Conservation (phyloP, 169 alveolate species). For the Eimeria zaria region DNA sequence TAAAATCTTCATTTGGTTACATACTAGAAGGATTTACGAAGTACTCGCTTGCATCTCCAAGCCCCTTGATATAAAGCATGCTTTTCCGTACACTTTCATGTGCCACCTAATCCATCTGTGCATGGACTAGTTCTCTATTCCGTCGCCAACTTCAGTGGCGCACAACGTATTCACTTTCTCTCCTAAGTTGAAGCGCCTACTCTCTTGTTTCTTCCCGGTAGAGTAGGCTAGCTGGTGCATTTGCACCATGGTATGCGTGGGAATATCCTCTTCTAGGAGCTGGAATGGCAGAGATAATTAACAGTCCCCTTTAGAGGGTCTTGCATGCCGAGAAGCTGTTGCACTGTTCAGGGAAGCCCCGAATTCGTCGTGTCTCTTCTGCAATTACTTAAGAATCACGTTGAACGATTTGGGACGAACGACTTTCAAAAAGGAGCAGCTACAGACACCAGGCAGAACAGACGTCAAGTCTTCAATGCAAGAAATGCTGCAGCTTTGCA, state of each 20-base stretch:
- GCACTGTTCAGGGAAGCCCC: conserved; percentile 4
- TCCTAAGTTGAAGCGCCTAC: background rate
- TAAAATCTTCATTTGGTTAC: background rate
- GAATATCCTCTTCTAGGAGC: background rate
- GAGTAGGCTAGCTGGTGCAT: background rate
- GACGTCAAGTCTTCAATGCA: conserved; percentile 8
- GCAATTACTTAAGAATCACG: conserved; percentile 9
- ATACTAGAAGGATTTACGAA: background rate
- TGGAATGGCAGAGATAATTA: background rate
- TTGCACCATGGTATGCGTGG: background rate
- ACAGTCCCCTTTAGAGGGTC: background rate
- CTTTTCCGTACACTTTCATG: background rate
- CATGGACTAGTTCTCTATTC: background rate
- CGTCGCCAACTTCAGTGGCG: background rate
- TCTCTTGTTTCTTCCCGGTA: background rate
- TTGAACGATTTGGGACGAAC: conserved; percentile 1
- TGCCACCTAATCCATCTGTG: background rate
- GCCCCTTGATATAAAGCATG: background rate
- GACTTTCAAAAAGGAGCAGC: background rate
- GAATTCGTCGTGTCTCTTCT: conserved; percentile 21
- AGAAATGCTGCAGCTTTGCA: conserved; percentile 31
- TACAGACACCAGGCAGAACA: background rate
- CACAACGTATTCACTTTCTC: no score
- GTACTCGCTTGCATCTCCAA: background rate
- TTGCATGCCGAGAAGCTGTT: background rate